Conservation (phyloP, 2,329 filamentous ascomycete genomes). For the Pyrenochaeta sp. region DNA sequence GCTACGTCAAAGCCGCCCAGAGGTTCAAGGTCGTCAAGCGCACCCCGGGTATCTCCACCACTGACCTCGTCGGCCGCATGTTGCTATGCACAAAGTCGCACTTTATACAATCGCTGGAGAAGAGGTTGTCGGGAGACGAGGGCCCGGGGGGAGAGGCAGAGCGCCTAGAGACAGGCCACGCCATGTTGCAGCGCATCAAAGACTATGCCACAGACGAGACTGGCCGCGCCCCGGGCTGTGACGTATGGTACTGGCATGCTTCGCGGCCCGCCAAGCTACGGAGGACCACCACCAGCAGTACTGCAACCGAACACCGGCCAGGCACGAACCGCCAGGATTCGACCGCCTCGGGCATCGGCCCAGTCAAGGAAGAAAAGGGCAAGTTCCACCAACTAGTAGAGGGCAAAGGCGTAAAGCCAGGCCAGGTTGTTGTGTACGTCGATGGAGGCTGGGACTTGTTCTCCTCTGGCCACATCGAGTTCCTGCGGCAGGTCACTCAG, state of each 20-base stretch:
- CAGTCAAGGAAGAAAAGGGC: slow-evolving; percentile 66
- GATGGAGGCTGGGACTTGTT: slow-evolving; percentile 98
- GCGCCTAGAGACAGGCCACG: slow-evolving; percentile 67
- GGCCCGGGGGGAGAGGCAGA: slow-evolving; percentile 75
- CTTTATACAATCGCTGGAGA: slow-evolving; percentile 84
- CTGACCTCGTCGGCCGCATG: slow-evolving; percentile 98
- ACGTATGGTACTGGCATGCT: slow-evolving; percentile 85
- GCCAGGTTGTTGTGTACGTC: slow-evolving; percentile 90
- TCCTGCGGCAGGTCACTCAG: slow-evolving; percentile 78
- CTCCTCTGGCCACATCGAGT: slow-evolving; percentile 96
- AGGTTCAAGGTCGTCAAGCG: slow-evolving; percentile 97
- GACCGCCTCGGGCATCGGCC: slow-evolving; percentile 44
- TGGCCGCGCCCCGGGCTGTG: slow-evolving; percentile 77
- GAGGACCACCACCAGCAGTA: slow-evolving; percentile 41
- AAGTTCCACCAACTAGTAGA: slow-evolving; percentile 73
- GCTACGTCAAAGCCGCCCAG: slow-evolving; percentile 92
- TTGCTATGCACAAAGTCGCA: slow-evolving; percentile 93
- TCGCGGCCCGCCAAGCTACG: slow-evolving; percentile 54
- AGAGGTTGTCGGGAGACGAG: slow-evolving; percentile 73
- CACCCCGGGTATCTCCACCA: slow-evolving; percentile 95
- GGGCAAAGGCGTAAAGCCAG: slow-evolving; percentile 75
- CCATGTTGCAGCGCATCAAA: slow-evolving; percentile 78
- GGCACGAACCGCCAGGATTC: slow-evolving; percentile 43
- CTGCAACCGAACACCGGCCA: slow-evolving; percentile 27
- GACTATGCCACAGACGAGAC: slow-evolving; percentile 90